A percentile compares a stretch with the other conserved stretches of the same genome.
These are phyloP conservation scores for Microsporum canis DNA, from an alignment of 2,329 filamentous ascomycete genomes.

Conservation along the genomic window DNA sequence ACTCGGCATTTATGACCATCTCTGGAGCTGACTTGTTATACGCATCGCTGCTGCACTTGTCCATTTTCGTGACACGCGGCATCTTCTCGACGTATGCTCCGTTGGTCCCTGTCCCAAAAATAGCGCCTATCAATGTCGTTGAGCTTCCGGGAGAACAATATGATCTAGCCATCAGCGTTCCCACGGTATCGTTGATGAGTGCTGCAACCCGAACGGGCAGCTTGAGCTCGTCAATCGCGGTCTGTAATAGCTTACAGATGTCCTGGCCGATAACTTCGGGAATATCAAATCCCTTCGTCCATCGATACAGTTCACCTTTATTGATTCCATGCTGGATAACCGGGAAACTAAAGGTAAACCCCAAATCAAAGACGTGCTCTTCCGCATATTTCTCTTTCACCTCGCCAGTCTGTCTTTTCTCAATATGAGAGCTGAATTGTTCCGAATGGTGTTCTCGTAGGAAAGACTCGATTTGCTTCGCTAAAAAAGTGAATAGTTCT, in stretches of 20 bases:
- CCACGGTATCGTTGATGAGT: constrained; percentile 93
- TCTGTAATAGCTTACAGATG: constrained; percentile 79
- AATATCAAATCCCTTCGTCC: constrained; percentile 98
- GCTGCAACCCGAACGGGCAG: constrained; percentile 92
- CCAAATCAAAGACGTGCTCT: constrained; percentile 76
- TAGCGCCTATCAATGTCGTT: constrained; percentile 84
- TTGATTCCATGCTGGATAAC: constrained; percentile 92
- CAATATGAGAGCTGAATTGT: constrained; percentile 62
- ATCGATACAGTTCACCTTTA: constrained; percentile 84
- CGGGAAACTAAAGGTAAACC: constrained; percentile 98
- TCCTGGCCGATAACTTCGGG: constrained; percentile 89
- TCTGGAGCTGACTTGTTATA: constrained; percentile 74
- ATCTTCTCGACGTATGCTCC: constrained; percentile 95
- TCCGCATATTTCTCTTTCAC: constrained; percentile 51
- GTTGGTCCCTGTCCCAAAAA: constrained; percentile 96
- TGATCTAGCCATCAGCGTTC: constrained; percentile 92
- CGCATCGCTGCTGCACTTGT: constrained; percentile 38
- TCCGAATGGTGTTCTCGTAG: constrained; percentile 78
- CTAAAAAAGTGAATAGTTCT: constrained; percentile 85
- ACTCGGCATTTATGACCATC: constrained; percentile 98
- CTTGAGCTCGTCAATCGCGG: constrained; percentile 72
- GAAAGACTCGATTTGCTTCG: constrained; percentile 83
- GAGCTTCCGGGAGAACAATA: constrained; percentile 67
- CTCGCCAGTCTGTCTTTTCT: constrained; percentile 51
- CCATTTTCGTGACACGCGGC: constrained; percentile 67